Conservation (phyloP, 768 basidiomycete genomes). For the Suillus hirtellus region DNA sequence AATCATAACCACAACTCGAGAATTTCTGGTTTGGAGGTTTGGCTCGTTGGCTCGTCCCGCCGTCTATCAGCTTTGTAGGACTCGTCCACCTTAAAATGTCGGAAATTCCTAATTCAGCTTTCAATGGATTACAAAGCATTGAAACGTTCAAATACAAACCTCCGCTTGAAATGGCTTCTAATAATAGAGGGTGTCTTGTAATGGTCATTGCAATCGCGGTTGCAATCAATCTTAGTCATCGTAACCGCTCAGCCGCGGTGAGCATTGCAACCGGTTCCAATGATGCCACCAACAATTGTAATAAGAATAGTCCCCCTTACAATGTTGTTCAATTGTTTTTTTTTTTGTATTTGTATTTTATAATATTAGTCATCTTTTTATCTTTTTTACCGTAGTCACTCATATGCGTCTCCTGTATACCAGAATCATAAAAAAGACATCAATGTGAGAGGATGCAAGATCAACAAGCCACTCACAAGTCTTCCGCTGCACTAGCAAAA, state of each 20-base stretch:
- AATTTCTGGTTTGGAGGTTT: background rate
- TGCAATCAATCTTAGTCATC: too few species aligned
- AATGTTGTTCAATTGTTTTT: background rate
- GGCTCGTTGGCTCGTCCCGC: background rate
- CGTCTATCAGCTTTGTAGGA: background rate
- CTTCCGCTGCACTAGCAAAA: slow-evolving; percentile 83
- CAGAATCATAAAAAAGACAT: too few species aligned
- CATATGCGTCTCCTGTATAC: too few species aligned
- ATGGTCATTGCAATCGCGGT: background rate
- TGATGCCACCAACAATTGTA: background rate
- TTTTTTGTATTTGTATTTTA: too few species aligned
- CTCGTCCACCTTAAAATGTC: background rate
- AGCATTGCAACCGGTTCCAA: background rate
- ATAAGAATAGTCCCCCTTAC: background rate
- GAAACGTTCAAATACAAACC: background rate
- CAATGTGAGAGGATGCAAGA: too few species aligned
- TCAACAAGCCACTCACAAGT: slow-evolving; percentile 26
- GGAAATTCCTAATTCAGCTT: background rate
- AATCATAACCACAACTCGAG: background rate
- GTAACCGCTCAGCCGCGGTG: too few species aligned
- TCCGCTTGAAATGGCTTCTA: background rate
- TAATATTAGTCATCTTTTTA: too few species aligned
- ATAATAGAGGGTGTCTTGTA: background rate
- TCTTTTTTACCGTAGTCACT: too few species aligned
- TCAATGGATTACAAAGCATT: slow-evolving; percentile 1